These are phyloP conservation scores for Dryadomyces quercus-mongolicae DNA, from an alignment of 2,329 filamentous ascomycete species.

Conservation along the genomic window DNA sequence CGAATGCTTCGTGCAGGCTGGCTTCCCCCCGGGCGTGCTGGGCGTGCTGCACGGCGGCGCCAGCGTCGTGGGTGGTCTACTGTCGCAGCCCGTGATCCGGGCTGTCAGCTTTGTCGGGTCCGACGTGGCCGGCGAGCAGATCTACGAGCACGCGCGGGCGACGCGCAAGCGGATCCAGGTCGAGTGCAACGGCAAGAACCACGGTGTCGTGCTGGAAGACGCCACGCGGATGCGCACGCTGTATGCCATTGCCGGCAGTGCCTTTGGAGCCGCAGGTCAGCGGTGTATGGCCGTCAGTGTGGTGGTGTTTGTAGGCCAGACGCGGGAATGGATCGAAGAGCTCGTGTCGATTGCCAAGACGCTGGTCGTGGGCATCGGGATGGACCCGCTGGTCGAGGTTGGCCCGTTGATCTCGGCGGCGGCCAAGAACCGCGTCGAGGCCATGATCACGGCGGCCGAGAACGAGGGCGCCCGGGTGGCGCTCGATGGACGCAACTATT, in stretches of 20 bases:
- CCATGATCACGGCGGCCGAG: conserved; percentile 62
- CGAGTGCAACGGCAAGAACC: conserved; percentile 81
- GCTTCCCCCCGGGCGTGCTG: conserved; percentile 68
- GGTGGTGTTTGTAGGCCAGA: conserved; percentile 70
- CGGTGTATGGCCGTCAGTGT: conserved; percentile 79
- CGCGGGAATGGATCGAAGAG: conserved; percentile 68
- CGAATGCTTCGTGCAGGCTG: conserved; percentile 66
- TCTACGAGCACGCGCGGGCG: conserved; percentile 63
- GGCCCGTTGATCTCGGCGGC: conserved; percentile 71
- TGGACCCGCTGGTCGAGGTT: conserved; percentile 68
- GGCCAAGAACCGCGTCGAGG: conserved; percentile 66
- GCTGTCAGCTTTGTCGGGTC: conserved; percentile 75
- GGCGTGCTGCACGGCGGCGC: conserved; percentile 73
- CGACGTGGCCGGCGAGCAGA: conserved; percentile 82
- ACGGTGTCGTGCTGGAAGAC: conserved; percentile 71
- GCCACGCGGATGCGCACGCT: conserved; percentile 82
- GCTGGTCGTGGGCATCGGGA: conserved; percentile 40
- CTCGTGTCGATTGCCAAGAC: conserved; percentile 63
- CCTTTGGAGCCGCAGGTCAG: conserved; percentile 76
- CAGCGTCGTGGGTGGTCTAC: conserved; percentile 71
- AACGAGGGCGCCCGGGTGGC: conserved; percentile 65
- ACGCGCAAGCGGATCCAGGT: conserved; percentile 82
- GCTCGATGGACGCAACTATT: conserved; percentile 64
- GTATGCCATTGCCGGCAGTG: conserved; percentile 71
- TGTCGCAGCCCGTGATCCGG: conserved; percentile 75